phyloP scores from a whole-genome alignment of 345 rosid species.

The Raphanus sativus region DNA sequence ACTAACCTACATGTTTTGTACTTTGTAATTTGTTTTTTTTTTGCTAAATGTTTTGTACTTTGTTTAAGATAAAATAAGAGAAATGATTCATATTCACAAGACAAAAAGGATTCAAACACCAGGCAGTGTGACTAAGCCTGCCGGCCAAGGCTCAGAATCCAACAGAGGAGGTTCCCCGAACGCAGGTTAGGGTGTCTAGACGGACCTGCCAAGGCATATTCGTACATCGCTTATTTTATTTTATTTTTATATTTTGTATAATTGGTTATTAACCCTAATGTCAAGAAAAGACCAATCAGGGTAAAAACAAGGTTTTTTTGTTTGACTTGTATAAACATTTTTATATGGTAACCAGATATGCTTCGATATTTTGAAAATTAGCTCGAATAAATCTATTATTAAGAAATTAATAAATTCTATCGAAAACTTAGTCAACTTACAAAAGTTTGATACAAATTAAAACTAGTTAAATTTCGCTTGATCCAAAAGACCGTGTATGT shows the following conservation, averaged over 20 bases:
- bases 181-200: background rate
- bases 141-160: conserved; percentile 9
- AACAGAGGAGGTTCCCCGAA: background rate
- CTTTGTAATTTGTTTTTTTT: background rate
- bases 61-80: background rate
- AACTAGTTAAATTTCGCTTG: background rate
- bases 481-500: background rate
- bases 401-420: background rate
- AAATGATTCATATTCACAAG: conserved; percentile 5
- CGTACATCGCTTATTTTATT: background rate
- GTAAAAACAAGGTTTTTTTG: background rate
- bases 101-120: conserved; percentile 20
- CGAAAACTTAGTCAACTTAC: background rate
- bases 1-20: background rate
- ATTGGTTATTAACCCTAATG: background rate
- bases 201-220: background rate
- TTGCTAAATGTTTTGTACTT: background rate
- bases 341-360: background rate
- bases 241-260: background rate
- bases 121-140: conserved; percentile 5
- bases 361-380: background rate
- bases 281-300: background rate
- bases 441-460: background rate
- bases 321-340: conserved; percentile 19
- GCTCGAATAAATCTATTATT: background rate